These are phyloP conservation scores for Gautieria morchelliformis DNA, from an alignment of 768 basidiomycete genomes.

Conservation along the genomic window DNA sequence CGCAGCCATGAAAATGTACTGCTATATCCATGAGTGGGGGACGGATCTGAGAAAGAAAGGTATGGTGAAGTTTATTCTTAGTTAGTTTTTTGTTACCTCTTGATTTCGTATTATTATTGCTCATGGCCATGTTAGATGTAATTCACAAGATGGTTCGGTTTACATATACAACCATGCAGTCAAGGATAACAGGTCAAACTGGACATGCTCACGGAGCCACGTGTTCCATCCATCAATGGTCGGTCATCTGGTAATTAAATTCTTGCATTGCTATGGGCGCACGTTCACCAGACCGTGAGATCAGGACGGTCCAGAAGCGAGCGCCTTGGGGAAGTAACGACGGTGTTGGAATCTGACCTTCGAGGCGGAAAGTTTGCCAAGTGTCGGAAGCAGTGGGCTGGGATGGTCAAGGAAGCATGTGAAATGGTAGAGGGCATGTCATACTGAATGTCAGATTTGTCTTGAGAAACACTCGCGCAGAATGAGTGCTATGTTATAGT, in stretches of 20 bases:
- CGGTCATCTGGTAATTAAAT: too few relatives aligned
- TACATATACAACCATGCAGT: too few relatives aligned
- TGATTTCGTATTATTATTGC: too few relatives aligned
- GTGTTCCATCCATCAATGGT: too few relatives aligned
- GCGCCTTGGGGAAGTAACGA: too few relatives aligned
- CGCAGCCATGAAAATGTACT: slow-evolving; percentile 82
- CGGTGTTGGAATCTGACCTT: slow-evolving; percentile 41
- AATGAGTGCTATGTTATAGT: too few relatives aligned
- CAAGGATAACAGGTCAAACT: slow-evolving; percentile 32
- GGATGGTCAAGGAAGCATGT: slow-evolving; percentile 40
- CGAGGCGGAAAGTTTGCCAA: slow-evolving; percentile 34
- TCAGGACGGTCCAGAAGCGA: slow-evolving; percentile 47
- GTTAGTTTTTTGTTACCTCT: too few relatives aligned
- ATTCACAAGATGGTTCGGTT: too few relatives aligned
- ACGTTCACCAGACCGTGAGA: neutral
- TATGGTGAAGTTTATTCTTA: slow-evolving; percentile 37
- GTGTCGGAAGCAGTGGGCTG: too few relatives aligned
- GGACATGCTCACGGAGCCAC: slow-evolving; percentile 28
- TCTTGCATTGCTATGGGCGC: slow-evolving; percentile 1
- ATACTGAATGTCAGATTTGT: too few relatives aligned
- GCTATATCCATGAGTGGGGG: slow-evolving; percentile 61
- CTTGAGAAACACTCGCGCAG: too few relatives aligned
- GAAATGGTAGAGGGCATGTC: slow-evolving; percentile 13
- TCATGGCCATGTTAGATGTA: too few relatives aligned
- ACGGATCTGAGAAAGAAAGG: slow-evolving; percentile 30